Evolutionary conservation across 1,139 yeast genomes (phyloP).

Genomic region (Candida smagusa): DNA sequence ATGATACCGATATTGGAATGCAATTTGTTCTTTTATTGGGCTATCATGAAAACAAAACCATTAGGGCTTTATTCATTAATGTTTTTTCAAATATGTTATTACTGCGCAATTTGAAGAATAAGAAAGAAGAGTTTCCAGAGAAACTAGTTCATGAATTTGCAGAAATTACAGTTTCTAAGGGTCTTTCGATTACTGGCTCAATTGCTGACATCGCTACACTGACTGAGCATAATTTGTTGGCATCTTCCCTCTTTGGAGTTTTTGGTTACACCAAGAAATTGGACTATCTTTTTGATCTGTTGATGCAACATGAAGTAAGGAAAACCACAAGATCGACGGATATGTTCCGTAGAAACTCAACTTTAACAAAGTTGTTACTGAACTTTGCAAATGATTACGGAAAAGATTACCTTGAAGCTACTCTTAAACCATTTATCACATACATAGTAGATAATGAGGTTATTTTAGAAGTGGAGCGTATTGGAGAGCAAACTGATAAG

Average conservation of each 20-base stretch:
- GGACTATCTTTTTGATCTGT: conserved; percentile 52
- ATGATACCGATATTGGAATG: conserved; percentile 77
- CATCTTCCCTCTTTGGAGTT: conserved; percentile 65
- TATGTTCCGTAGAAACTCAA: conserved; percentile 75
- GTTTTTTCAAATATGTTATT: conserved; percentile 68
- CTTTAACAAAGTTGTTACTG: conserved; percentile 74
- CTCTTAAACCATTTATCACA: conserved; percentile 54
- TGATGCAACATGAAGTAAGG: conserved; percentile 62
- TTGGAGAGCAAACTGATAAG: conserved; percentile 24
- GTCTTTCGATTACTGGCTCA: conserved; percentile 37
- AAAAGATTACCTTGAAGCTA: conserved; percentile 47
- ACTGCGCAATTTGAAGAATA: conserved; percentile 29
- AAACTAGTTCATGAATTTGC: conserved; percentile 21
- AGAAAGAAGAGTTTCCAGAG: conserved; percentile 27
- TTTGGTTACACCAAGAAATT: conserved; percentile 53
- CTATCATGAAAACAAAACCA: conserved; percentile 61
- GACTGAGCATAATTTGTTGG: conserved; percentile 47
- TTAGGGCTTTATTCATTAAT: conserved; percentile 69
- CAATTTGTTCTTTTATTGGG: conserved; percentile 78
- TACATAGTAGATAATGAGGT: conserved; percentile 51
- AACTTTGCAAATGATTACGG: conserved; percentile 71
- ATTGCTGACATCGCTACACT: conserved; percentile 66
- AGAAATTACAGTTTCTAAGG: conserved; percentile 17
- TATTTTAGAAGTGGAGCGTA: conserved; percentile 66
- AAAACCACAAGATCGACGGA: conserved; percentile 64